phyloP scores from a whole-genome alignment of 2,329 filamentous ascomycete genomes.

The Fusarium mangiferae region DNA sequence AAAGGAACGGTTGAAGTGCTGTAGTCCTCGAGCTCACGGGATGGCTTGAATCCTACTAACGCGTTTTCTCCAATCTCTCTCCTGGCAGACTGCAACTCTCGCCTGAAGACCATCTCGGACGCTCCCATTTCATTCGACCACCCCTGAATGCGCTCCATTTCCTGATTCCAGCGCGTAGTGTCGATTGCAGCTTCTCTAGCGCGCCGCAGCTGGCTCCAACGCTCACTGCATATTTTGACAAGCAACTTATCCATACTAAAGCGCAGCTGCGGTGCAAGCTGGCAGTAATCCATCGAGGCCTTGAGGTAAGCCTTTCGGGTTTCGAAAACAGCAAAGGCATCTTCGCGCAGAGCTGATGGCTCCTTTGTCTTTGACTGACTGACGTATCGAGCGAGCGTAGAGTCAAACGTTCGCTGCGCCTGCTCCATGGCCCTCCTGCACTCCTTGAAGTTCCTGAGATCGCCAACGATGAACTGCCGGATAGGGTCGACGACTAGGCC shows the following conservation, averaged over 20 bases:
- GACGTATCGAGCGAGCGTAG: constrained; percentile 82
- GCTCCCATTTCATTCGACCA: constrained; percentile 96
- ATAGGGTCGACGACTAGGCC: constrained; percentile 83
- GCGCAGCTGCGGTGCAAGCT: constrained; percentile 86
- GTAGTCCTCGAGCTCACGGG: constrained; percentile 93
- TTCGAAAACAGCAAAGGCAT: constrained; percentile 96
- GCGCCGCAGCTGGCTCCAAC: constrained; percentile 86
- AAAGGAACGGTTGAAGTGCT: constrained; percentile 90
- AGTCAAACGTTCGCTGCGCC: constrained; percentile 86
- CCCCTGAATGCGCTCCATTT: constrained; percentile 91
- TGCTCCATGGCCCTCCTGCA: constrained; percentile 78
- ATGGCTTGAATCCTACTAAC: constrained; percentile 77
- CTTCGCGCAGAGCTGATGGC: constrained; percentile 87
- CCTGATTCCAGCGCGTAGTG: constrained; percentile 75
- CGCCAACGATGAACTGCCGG: constrained; percentile 77
- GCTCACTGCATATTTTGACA: constrained; percentile 83
- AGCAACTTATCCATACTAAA: constrained; percentile 86
- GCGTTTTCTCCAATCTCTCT: constrained; percentile 85
- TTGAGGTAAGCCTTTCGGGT: constrained; percentile 90
- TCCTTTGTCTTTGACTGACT: constrained; percentile 93
- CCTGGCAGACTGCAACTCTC: constrained; percentile 81
- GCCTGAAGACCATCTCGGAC: constrained; percentile 83
- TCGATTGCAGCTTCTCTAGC: constrained; percentile 73
- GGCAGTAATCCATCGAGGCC: constrained; percentile 92
- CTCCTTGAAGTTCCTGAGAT: constrained; percentile 89